These are phyloP conservation scores for Starmerella khaoyaiensis DNA, from an alignment of 805 yeast species.

Conservation along the genomic window DNA sequence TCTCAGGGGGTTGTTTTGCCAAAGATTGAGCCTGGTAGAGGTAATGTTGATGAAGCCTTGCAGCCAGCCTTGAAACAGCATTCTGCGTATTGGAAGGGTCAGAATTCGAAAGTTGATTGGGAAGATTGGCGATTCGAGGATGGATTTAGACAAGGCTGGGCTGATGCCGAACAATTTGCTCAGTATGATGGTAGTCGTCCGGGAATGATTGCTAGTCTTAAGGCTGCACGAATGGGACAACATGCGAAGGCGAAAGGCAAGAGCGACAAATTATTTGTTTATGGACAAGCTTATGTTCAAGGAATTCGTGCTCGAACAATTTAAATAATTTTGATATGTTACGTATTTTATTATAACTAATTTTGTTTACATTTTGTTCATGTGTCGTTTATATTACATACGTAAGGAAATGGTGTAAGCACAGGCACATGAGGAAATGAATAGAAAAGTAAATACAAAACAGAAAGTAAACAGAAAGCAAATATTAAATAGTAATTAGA, in stretches of 20 bases:
- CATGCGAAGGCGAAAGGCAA: constrained; percentile 46
- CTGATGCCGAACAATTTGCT: constrained; percentile 58
- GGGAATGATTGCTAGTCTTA: constrained; percentile 68
- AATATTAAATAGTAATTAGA: no score
- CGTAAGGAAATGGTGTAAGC: no score
- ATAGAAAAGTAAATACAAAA: no score
- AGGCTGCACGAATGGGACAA: constrained; percentile 43
- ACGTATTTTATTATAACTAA: no score
- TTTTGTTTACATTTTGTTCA: no score
- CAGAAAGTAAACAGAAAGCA: no score
- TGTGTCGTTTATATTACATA: no score
- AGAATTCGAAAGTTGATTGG: constrained; percentile 45
- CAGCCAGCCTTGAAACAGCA: constrained; percentile 37
- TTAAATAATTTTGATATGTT: no score
- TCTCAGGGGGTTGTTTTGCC: constrained; percentile 12
- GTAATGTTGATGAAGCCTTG: constrained; percentile 24
- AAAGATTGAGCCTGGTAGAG: constrained; percentile 7
- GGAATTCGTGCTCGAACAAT: constrained; percentile 38
- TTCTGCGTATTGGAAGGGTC: constrained; percentile 52
- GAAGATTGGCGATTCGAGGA: constrained; percentile 74
- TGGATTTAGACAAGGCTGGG: constrained; percentile 66
- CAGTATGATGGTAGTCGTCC: constrained; percentile 53
- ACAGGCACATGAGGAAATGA: no score
- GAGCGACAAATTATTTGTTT: constrained; percentile 63
- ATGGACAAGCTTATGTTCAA: constrained; percentile 70